phyloP scores from a whole-genome alignment of 139 green algal genomes.

The Chlorella sp. region DNA sequence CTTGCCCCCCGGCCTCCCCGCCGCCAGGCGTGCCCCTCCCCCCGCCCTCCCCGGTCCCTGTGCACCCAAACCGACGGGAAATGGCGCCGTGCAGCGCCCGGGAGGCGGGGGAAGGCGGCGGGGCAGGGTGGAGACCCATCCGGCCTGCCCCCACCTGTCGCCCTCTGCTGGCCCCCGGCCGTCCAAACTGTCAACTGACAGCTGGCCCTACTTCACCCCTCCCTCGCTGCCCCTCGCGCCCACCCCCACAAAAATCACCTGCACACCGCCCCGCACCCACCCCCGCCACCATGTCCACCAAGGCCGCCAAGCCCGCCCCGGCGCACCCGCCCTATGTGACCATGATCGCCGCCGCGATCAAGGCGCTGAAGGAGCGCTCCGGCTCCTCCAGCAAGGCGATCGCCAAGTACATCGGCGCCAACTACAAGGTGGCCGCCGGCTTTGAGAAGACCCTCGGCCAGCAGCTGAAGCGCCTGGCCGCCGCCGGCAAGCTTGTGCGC shows the following conservation, averaged over 20 bases:
- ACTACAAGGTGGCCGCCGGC: conserved; percentile 58
- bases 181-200: too few relatives aligned
- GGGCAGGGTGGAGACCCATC: not conserved
- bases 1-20: too few relatives aligned
- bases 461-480: conserved; percentile 62
- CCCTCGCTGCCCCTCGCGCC: not conserved
- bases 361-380: conserved; percentile 77
- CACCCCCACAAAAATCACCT: not conserved
- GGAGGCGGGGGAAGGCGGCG: not conserved
- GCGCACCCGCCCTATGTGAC: conserved; percentile 27
- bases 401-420: conserved; percentile 79
- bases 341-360: conserved; percentile 75
- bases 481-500: conserved; percentile 65
- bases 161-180: too few relatives aligned
- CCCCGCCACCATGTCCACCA: not conserved
- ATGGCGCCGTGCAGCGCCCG: too few relatives aligned
- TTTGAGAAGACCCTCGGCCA: conserved; percentile 63
- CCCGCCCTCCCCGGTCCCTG: too few relatives aligned
- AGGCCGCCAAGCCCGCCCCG: conserved; percentile 15
- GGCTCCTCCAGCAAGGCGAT: conserved; percentile 77
- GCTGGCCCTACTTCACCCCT: too few relatives aligned
- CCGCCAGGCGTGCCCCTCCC: too few relatives aligned
- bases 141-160: not conserved
- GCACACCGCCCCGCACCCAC: not conserved
- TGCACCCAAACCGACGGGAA: too few relatives aligned